Conservation (phyloP, 75 land plant species). For the Pinus albicaulis region DNA sequence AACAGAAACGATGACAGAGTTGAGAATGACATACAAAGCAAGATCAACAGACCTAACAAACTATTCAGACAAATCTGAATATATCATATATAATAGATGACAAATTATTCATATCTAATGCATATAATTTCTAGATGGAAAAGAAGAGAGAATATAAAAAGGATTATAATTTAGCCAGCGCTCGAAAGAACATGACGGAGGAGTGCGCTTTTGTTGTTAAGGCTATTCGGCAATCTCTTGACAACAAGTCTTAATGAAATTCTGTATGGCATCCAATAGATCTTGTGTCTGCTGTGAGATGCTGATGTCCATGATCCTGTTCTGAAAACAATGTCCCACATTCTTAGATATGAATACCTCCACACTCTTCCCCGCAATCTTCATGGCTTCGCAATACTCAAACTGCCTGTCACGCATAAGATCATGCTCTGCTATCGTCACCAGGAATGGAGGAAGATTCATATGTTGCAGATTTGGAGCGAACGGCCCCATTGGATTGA, state of each 20-base stretch:
- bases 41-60: too few species aligned
- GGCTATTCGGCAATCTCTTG: too few species aligned
- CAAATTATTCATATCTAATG: too few species aligned
- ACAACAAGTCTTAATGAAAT: conserved; percentile 6
- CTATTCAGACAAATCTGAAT: too few species aligned
- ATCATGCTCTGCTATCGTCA: conserved; percentile 52
- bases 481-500: conserved; percentile 55
- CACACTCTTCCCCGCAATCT: conserved; percentile 37
- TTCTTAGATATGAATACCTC: conserved; percentile 31
- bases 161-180: too few species aligned
- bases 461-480: conserved; percentile 27
- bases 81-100: too few species aligned
- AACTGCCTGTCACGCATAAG: conserved; percentile 46
- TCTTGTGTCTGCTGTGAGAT: conserved; percentile 1
- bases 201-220: too few species aligned
- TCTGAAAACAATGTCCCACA: conserved; percentile 46
- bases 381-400: conserved; percentile 61
- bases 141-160: too few species aligned
- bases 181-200: too few species aligned
- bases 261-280: conserved; percentile 9
- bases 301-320: conserved; percentile 6
- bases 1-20: too few species aligned
- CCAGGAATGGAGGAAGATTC: conserved; percentile 39
- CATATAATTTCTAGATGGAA: too few species aligned
- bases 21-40: too few species aligned